Evolutionary conservation across 768 basidiomycete species (phyloP).

Genomic region (Floccularia luteovirens): DNA sequence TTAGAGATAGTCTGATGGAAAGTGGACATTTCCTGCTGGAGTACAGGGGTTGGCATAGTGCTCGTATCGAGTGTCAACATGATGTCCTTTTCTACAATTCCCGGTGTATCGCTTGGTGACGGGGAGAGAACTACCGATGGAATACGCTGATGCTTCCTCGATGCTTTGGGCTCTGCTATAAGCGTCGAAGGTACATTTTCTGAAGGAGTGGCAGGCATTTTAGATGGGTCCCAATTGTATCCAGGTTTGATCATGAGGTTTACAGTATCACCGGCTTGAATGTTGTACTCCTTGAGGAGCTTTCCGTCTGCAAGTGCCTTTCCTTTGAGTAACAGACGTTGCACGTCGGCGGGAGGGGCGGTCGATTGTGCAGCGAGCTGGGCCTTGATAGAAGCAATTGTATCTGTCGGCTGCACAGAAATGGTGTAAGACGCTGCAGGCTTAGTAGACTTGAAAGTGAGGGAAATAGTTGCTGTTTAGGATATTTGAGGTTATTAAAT

Average conservation of each 20-base stretch:
- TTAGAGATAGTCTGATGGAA: conserved; percentile 68
- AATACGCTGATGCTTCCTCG: conserved; percentile 50
- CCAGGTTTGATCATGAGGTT: conserved; percentile 85
- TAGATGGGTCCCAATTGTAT: conserved; percentile 51
- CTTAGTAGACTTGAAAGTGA: conserved; percentile 91
- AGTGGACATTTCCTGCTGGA: conserved; percentile 38
- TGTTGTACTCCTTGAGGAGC: conserved; percentile 83
- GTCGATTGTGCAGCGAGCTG: conserved; percentile 58
- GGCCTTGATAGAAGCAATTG: conserved; percentile 73
- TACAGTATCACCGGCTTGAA: conserved; percentile 74
- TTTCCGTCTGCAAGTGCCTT: conserved; percentile 88
- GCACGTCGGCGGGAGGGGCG: conserved; percentile 74
- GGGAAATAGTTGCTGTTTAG: conserved; percentile 39
- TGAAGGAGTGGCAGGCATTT: conserved; percentile 9
- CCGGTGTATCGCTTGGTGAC: conserved; percentile 44
- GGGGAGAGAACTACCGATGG: conserved; percentile 77
- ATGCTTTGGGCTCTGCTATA: conserved; percentile 16
- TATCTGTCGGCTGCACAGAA: conserved; percentile 71
- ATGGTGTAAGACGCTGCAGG: conserved; percentile 74
- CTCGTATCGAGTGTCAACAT: conserved; percentile 58
- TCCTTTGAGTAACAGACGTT: conserved; percentile 87
- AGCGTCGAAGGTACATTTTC: conserved; percentile 12
- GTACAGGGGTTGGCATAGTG: conserved; percentile 26
- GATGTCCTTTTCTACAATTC: conserved; percentile 48
- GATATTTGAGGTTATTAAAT: conserved; percentile 1